Base-by-base conservation (phyloP, 1,284 basidiomycete species). In the Leccinum laetum region DNA sequence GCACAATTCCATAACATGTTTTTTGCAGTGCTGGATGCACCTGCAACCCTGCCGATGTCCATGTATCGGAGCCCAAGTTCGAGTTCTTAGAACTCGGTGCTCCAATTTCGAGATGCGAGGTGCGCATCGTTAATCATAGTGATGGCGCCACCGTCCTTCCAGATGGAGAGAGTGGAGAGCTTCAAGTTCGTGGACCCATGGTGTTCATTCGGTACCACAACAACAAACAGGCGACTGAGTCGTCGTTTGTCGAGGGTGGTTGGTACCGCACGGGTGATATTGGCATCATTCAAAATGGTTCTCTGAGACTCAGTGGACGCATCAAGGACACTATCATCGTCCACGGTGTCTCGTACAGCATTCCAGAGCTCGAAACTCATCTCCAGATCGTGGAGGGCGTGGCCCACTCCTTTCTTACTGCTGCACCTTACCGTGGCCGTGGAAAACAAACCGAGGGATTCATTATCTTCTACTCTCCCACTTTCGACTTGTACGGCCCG, bases 261-360 rank as follows among this genome's bases (percentile, higher is more conserved):
- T 81, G 79, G 79, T 81, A 78, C 65, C 75, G 76, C 60, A 81
- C 79, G 7, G 79, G 79, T 18, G 79, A 81, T 57, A 65, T 72
- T 0, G 79, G 72, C 6, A 72, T 80, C 58, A 74, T 79, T 46
- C 60, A 71, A 29, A 71, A 77, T 9, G 77, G 77, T 1, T 68
- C 72, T 35, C 62, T 81, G 58, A 70, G 78, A 60, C 71, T 81
- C 9, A 72, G 75, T 58, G 80, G 80, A 11, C 74, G 79, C 26
- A 78, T 79, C 67, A 81, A 81, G 66, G 79, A 80, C 46, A 76
- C 71, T 46, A 72, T 49, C 71, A 80, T 78, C 53, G 77, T 80
- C 37, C 79, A 81, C 58, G 80, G 80, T 24, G 77, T 81, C 58
- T 80, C 80, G 10, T 76, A 79, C 61, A 73, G 77, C 21, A 72